Conservation (phyloP, 2,329 filamentous ascomycete species). For the Pseudogymnoascus sp. region DNA sequence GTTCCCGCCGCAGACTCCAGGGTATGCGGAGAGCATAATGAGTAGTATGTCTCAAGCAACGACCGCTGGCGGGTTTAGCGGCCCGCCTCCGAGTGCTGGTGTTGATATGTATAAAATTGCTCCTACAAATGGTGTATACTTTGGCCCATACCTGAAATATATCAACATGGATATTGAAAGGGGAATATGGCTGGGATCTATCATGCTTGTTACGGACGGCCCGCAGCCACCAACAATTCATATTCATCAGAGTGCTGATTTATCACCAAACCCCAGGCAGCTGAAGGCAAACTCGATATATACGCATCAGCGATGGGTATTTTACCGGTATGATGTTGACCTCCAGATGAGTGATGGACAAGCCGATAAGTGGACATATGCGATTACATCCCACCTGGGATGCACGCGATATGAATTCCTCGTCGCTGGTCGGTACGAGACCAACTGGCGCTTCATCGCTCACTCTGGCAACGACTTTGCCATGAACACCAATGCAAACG, state of each 20-base stretch:
- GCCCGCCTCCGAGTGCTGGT: slow-evolving; percentile 79
- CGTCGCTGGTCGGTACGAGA: slow-evolving; percentile 82
- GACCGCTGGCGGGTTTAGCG: slow-evolving; percentile 73
- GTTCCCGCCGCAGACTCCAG: slow-evolving; percentile 73
- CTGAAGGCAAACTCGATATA: slow-evolving; percentile 74
- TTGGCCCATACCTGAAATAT: slow-evolving; percentile 91
- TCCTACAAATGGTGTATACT: slow-evolving; percentile 95
- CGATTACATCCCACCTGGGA: slow-evolving; percentile 90
- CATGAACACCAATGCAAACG: slow-evolving; percentile 75
- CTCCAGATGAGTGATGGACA: slow-evolving; percentile 78
- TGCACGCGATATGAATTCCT: slow-evolving; percentile 98
- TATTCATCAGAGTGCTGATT: slow-evolving; percentile 79
- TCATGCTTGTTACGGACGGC: slow-evolving; percentile 84
- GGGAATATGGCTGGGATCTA: slow-evolving; percentile 86
- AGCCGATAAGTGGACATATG: slow-evolving; percentile 90
- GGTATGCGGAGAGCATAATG: slow-evolving; percentile 79
- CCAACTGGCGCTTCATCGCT: slow-evolving; percentile 89
- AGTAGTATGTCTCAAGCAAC: slow-evolving; percentile 70
- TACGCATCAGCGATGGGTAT: slow-evolving; percentile 87
- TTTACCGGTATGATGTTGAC: slow-evolving; percentile 90
- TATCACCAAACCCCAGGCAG: slow-evolving; percentile 88
- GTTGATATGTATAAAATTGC: slow-evolving; percentile 91
- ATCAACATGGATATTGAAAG: slow-evolving; percentile 94
- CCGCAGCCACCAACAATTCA: slow-evolving; percentile 94
- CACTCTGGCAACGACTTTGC: slow-evolving; percentile 97